Percentiles rank a stretch among this genome's conserved stretches.
Conservation (phyloP, 2,329 filamentous ascomycete genomes). For the Onygenales sp. region DNA sequence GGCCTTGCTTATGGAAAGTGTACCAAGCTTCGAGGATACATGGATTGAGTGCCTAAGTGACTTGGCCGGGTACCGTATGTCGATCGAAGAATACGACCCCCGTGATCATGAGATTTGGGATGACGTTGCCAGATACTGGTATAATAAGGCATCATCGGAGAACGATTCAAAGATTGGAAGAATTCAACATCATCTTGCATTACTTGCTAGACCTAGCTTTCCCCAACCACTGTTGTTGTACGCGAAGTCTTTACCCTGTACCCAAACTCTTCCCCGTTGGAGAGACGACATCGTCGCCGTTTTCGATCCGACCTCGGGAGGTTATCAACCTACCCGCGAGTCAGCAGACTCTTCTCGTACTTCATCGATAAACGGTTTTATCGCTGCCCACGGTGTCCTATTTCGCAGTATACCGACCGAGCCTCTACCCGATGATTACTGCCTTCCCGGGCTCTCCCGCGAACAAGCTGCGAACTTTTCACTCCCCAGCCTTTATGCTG, state of each 20-base stretch:
- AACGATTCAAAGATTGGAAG: slow-evolving; percentile 65
- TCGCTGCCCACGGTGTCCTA: too few species aligned
- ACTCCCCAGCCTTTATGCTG: not conserved
- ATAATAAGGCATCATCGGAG: slow-evolving; percentile 64
- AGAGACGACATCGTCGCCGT: slow-evolving; percentile 41
- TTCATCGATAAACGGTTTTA: too few species aligned
- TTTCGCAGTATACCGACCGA: slow-evolving; percentile 13
- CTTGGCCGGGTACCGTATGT: slow-evolving; percentile 77
- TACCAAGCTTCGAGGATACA: slow-evolving; percentile 71
- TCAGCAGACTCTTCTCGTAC: slow-evolving; percentile 9
- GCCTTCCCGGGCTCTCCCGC: not conserved
- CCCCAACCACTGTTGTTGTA: slow-evolving; percentile 53
- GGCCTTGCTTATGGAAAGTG: slow-evolving; percentile 75
- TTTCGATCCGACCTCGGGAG: too few species aligned
- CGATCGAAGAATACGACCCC: slow-evolving; percentile 75
- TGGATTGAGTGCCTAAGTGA: slow-evolving; percentile 94
- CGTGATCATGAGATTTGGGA: slow-evolving; percentile 73
- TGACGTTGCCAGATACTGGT: slow-evolving; percentile 72
- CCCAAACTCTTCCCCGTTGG: slow-evolving; percentile 47
- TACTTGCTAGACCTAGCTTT: slow-evolving; percentile 48
- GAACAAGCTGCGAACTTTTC: slow-evolving; percentile 5
- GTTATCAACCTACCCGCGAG: too few species aligned
- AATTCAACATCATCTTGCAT: slow-evolving; percentile 79
- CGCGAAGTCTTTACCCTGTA: slow-evolving; percentile 46
- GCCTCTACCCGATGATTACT: slow-evolving; percentile 24